phyloP scores from a whole-genome alignment of 306 rosid species.

The Cucumis cinereus region DNA sequence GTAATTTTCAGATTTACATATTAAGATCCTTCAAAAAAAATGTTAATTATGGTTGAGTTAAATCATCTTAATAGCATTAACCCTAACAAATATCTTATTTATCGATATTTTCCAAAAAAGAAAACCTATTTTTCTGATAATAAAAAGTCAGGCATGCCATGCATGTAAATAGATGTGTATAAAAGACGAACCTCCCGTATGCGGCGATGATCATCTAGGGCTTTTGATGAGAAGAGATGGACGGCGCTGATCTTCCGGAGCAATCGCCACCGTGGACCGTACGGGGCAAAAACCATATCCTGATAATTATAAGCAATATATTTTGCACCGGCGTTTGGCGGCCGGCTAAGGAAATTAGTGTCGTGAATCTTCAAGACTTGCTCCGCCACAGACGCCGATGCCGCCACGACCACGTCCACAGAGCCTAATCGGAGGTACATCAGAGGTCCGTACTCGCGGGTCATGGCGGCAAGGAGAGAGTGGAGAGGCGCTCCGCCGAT shows the following conservation, averaged over 20 bases:
- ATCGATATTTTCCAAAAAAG: no score
- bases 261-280: conserved; percentile 68
- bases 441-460: conserved; percentile 50
- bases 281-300: conserved; percentile 73
- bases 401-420: conserved; percentile 55
- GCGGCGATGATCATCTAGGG: conserved; percentile 48
- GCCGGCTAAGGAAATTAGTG: conserved; percentile 62
- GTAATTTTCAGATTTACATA: no score
- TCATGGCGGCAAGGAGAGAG: conserved; percentile 37
- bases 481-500: conserved; percentile 67
- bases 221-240: conserved; percentile 74
- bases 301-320: conserved; percentile 58
- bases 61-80: no score
- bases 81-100: no score
- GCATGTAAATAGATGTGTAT: no score
- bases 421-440: conserved; percentile 59
- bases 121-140: no score
- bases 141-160: no score
- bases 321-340: conserved; percentile 71
- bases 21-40: no score
- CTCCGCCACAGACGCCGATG: conserved; percentile 60
- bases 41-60: no score
- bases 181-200: conserved; percentile 43
- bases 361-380: conserved; percentile 61
- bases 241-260: conserved; percentile 63